Percentiles rank a stretch among this genome's conserved stretches.
phyloP scores from a whole-genome alignment of 2,329 filamentous ascomycete genomes.

The Nemania abortiva region DNA sequence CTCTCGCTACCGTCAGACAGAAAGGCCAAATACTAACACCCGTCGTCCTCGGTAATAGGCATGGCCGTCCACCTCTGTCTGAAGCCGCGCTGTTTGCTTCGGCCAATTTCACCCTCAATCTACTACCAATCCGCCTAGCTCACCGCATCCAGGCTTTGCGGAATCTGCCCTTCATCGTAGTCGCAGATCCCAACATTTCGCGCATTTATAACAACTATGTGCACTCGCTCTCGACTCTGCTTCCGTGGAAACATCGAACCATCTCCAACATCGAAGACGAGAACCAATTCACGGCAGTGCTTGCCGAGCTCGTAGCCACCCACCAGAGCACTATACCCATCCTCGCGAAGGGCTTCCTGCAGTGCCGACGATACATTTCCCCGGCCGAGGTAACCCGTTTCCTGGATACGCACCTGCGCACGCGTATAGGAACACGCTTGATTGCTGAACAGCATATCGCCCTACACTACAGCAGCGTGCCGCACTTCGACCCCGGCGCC shows the following conservation, averaged over 20 bases:
- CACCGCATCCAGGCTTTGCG: constrained; percentile 93
- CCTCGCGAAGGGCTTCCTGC: constrained; percentile 90
- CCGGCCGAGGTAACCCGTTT: constrained; percentile 88
- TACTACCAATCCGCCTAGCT: constrained; percentile 91
- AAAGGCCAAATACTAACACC: constrained; percentile 13
- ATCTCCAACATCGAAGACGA: constrained; percentile 88
- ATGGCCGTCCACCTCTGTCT: constrained; percentile 86
- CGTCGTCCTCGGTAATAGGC: constrained; percentile 56
- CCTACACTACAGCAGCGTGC: constrained; percentile 78
- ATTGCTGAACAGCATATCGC: constrained; percentile 98
- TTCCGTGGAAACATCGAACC: constrained; percentile 79
- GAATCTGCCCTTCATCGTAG: constrained; percentile 96
- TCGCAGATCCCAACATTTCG: constrained; percentile 95
- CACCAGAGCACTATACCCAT: constrained; percentile 95
- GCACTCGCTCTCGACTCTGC: constrained; percentile 88
- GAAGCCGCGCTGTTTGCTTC: constrained; percentile 84
- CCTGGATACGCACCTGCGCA: constrained; percentile 91
- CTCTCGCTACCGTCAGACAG: not conserved
- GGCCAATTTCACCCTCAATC: constrained; percentile 93
- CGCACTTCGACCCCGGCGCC: constrained; percentile 71
- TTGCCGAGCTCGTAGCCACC: constrained; percentile 94
- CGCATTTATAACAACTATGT: constrained; percentile 97
- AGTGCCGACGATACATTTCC: constrained; percentile 90
- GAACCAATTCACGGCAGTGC: constrained; percentile 88
- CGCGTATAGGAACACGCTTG: constrained; percentile 91